These are phyloP conservation scores for Cystofilobasidium bisporidii DNA, from an alignment of 768 basidiomycete species.

Conservation along the genomic window DNA sequence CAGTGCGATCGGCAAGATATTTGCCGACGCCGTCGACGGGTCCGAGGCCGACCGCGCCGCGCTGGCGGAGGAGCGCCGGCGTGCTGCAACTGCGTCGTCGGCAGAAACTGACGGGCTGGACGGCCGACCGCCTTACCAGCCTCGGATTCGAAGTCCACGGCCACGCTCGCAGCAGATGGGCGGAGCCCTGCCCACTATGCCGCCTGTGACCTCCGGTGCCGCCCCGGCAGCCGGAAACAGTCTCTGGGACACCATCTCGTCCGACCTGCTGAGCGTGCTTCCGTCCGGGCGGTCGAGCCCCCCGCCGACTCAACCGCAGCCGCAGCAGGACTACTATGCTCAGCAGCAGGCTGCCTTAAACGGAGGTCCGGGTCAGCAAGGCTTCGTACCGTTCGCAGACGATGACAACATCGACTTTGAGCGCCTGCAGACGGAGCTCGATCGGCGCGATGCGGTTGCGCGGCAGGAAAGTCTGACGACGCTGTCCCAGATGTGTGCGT, in stretches of 20 bases:
- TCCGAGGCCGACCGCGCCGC: background rate
- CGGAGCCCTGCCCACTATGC: too few relatives aligned
- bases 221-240: background rate
- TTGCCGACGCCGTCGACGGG: slow-evolving; percentile 30
- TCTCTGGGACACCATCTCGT: slow-evolving; percentile 10
- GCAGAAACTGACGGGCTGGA: background rate
- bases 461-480: slow-evolving; percentile 6
- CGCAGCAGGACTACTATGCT: background rate
- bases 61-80: background rate
- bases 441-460: slow-evolving; percentile 16
- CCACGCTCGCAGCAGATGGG: slow-evolving; percentile 2
- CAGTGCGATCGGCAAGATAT: slow-evolving; percentile 34
- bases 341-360: background rate
- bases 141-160: slow-evolving; percentile 10
- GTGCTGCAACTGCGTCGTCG: background rate
- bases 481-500: slow-evolving; percentile 15
- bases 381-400: background rate
- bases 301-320: background rate
- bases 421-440: slow-evolving; percentile 22
- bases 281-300: background rate
- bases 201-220: background rate
- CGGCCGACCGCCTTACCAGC: slow-evolving; percentile 11
- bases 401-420: slow-evolving; percentile 23
- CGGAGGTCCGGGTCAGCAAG: background rate
- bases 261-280: slow-evolving; percentile 6